Evolutionary conservation across 2,329 filamentous ascomycete genomes (phyloP), one percentile per base, ranked within the genome.

Genomic region (Nemania sp.): DNA sequence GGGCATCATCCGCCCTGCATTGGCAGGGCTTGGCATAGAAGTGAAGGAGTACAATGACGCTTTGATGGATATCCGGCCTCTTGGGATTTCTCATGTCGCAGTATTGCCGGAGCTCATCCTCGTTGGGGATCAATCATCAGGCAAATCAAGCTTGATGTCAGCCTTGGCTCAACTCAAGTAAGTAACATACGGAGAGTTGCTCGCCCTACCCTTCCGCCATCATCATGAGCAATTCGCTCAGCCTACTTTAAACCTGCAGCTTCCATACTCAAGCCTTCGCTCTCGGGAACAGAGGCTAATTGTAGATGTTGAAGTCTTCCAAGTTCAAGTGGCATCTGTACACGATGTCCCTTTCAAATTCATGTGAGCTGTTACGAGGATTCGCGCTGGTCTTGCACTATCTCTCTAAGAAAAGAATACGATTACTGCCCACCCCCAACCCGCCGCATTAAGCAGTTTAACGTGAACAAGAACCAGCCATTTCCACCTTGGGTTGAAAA

Each of bases 121-220:
- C 0, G 83, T 94, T 0, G 90, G 90, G 0, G 90, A 95, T 41
- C 91, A 96, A 64, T 88, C 83, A 1, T 87, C 90, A 0, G 91
- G 91, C 0, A 95, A 95, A 66, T 89, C 84, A 0, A 90, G 42
- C 28, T 28, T 62, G 8, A 61, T 62, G 58, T 62, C 58, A 2
- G 57, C 52, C 1, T n/a, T 61, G 9, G 52, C 54, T 19, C 52
- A 48, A 2, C 46, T 60, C 1, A 49, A 79, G 47, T 49, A 12
- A 42, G 47, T 49, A 36, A 26, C 22, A 22, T 11, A 6, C n/a
- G n/a, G n/a, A 3, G n/a, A 31, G 17, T 20, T 19, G 19, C 9
- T 30, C 19, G 17, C 9, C n/a, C n/a, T 4, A 6, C 9, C 8
- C n/a, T 22, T 22, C 20, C 14, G 15, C 17, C 14, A 19, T 39